Conservation (phyloP, 2,329 filamentous ascomycete genomes). For the Xylariales sp. region DNA sequence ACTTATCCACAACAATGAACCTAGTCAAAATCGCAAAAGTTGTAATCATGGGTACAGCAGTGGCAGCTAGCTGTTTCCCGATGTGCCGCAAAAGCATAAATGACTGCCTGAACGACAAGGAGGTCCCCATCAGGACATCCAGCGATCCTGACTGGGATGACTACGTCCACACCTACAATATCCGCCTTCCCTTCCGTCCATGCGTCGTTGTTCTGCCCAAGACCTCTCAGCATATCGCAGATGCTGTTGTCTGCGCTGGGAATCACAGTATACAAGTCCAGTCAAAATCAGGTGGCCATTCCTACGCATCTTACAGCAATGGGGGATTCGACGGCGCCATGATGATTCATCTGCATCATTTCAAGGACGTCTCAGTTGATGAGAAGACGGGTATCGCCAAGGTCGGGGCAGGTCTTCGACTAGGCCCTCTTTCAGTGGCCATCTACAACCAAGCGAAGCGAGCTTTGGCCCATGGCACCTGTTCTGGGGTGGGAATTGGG, state of each 20-base stretch:
- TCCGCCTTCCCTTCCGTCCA: slow-evolving; percentile 17
- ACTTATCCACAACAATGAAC: no score
- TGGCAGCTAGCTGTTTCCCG: no score
- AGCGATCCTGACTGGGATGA: not conserved
- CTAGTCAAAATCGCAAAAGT: no score
- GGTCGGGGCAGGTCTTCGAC: slow-evolving; percentile 35
- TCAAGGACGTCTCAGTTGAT: slow-evolving; percentile 20
- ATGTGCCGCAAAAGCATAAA: no score
- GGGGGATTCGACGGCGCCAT: slow-evolving; percentile 28
- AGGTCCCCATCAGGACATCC: not conserved
- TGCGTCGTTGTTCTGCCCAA: slow-evolving; percentile 19
- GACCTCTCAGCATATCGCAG: slow-evolving; percentile 28
- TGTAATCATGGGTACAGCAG: no score
- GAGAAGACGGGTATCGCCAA: slow-evolving; percentile 21
- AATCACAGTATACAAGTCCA: slow-evolving; percentile 38
- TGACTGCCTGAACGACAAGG: slow-evolving; percentile 1
- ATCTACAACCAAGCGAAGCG: slow-evolving; percentile 29
- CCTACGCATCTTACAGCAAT: slow-evolving; percentile 41
- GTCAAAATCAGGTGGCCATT: slow-evolving; percentile 44
- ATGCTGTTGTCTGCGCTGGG: slow-evolving; percentile 35
- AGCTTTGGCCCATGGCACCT: slow-evolving; percentile 40
- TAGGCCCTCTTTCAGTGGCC: slow-evolving; percentile 37
- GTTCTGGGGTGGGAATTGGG: slow-evolving; percentile 39
- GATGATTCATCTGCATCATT: slow-evolving; percentile 29
- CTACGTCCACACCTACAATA: slow-evolving; percentile 17